These are phyloP conservation scores for rapeseed (Brassica napus) DNA, from an alignment of 345 rosid genomes.

Conservation along the genomic window Da-Ae NC_063449.1:46498001-46498500, in stretches of 20 bases:
- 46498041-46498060: conserved; percentile 75
- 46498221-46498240: conserved; percentile 33
- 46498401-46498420: background rate
- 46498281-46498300: conserved; percentile 18
- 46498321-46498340: background rate
- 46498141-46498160: conserved; percentile 32
- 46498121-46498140: conserved; percentile 11
- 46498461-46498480: background rate
- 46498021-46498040: conserved; percentile 96
- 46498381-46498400: background rate
- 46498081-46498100: background rate
- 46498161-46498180: conserved; percentile 10
- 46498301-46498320: conserved; percentile 34
- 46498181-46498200: conserved; percentile 14
- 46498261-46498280: conserved; percentile 28
- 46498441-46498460: background rate
- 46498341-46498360: background rate
- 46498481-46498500: background rate
- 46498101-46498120: conserved; percentile 19
- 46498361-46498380: background rate
- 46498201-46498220: conserved; percentile 28
- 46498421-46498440: background rate
- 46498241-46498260: background rate
- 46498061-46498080: conserved; percentile 24
- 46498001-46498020: conserved; percentile 90